Evolutionary conservation across 1,284 basidiomycete species (phyloP), one percentile per base, ranked within the genome.

Genomic region (Laetiporus sulphureus): DNA sequence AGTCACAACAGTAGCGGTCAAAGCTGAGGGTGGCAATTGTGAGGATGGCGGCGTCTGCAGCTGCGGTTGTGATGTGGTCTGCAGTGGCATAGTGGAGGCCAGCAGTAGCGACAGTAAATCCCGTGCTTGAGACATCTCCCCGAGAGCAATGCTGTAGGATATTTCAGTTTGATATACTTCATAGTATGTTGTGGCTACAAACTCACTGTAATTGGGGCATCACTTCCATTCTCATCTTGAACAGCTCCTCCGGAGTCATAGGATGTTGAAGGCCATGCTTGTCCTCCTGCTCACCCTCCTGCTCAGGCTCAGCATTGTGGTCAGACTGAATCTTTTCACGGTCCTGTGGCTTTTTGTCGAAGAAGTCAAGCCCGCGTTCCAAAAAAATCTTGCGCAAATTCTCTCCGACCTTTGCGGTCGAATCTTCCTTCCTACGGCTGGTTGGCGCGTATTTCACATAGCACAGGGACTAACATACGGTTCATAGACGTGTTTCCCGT

Each of bases 231-330:
- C 83, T 74, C 82, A 90, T 81, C 49, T 77, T 77, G 48, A 68
- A 66, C 22, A 90, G 60, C 49, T 88, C 83, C 41, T 88, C 83
- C n/a, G 74, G 67, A 3, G 80, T 77, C 81, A 88, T 88, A 24
- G 46, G 43, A 24, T 48, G 47, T 3, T 46, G 38, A 11, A 65
- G 55, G 52, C 75, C 67, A 3, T 57, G 46, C 38, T 65, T 62
- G 21, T 57, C 50, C 34, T 55, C 52, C 7, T 53, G 54, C 20
- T 66, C 64, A 13, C 53, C 54, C 22, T 52, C 41, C 41, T 33
- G 41, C 30, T 36, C 50, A 19, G n/a, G 41, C 21, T 41, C 45
- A 16, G 47, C 33, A n/a, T n/a, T n/a, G n/a, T n/a, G n/a, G n/a
- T n/a, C n/a, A n/a, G n/a, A n/a, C n/a, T n/a, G n/a, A 3, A 45